phyloP scores from a whole-genome alignment of 371 early-diverging fungal genomes.

The Syncephalastrum sp. region DNA sequence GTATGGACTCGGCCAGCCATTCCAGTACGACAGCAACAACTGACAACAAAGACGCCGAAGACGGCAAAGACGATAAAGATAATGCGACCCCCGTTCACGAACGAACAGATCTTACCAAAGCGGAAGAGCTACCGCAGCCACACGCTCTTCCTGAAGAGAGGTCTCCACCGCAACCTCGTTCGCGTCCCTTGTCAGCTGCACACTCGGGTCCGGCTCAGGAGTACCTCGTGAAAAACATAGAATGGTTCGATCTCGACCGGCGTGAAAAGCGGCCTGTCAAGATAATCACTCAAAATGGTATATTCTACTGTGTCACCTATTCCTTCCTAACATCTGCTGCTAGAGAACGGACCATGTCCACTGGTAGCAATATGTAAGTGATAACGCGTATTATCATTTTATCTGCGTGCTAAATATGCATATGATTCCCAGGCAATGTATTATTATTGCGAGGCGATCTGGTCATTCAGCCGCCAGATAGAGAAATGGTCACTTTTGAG shows the following conservation, averaged over 20 bases:
- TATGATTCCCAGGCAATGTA: constrained; percentile 58
- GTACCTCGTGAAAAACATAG: constrained; percentile 68
- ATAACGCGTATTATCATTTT: background rate
- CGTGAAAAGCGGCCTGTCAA: constrained; percentile 42
- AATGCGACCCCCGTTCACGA: too few relatives aligned
- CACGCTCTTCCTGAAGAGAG: too few relatives aligned
- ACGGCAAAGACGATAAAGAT: too few relatives aligned
- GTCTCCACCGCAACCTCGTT: too few relatives aligned
- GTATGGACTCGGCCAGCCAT: too few relatives aligned
- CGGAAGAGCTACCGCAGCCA: too few relatives aligned
- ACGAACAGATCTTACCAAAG: too few relatives aligned
- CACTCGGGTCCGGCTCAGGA: constrained; percentile 27
- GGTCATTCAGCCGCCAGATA: constrained; percentile 53
- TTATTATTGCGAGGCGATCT: constrained; percentile 78
- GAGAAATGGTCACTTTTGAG: constrained; percentile 62
- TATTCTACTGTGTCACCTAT: constrained; percentile 5
- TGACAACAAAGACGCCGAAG: too few relatives aligned
- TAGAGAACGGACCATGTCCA: constrained; percentile 92
- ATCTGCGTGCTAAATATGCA: background rate
- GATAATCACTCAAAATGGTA: constrained; percentile 85
- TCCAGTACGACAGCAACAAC: too few relatives aligned
- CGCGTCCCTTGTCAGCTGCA: background rate
- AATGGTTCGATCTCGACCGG: constrained; percentile 53
- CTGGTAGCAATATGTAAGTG: constrained; percentile 71
- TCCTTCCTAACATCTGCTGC: background rate